phyloP scores from a whole-genome alignment of 257 asterid species.

The Nicotiana tomentosiformis region DNA sequence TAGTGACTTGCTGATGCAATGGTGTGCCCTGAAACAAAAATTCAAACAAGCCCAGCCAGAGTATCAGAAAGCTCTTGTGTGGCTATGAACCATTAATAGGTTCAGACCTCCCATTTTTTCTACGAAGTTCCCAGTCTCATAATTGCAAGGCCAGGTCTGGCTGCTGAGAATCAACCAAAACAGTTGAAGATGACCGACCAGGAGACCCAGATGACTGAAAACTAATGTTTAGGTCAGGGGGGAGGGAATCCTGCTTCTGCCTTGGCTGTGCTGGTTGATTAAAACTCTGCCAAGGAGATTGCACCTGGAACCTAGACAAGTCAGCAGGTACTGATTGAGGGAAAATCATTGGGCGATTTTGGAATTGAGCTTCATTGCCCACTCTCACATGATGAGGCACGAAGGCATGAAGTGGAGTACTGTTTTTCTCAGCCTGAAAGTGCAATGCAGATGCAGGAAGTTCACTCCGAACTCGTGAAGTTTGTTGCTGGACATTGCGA shows the following conservation, averaged over 20 bases:
- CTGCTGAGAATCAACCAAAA: constrained; percentile 84
- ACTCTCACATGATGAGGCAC: constrained; percentile 52
- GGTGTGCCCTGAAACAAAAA: background rate
- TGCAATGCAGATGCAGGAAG: constrained; percentile 39
- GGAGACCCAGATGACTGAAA: constrained; percentile 89
- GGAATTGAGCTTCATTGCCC: constrained; percentile 49
- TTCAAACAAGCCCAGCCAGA: background rate
- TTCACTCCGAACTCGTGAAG: constrained; percentile 45
- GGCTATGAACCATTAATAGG: background rate
- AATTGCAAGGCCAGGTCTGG: constrained; percentile 98
- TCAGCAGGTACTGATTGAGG: constrained; percentile 67
- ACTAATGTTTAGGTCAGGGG: constrained; percentile 87
- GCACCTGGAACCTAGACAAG: constrained; percentile 74
- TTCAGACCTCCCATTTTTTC: background rate
- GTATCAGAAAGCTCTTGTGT: background rate
- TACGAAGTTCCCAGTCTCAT: constrained; percentile 22
- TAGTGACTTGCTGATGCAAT: background rate
- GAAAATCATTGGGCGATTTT: constrained; percentile 39
- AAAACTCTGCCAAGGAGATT: constrained; percentile 49
- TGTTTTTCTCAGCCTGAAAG: constrained; percentile 38
- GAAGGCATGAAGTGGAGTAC: constrained; percentile 37
- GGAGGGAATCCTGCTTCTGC: constrained; percentile 65
- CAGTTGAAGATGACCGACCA: constrained; percentile 64
- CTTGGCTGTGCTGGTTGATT: constrained; percentile 56
- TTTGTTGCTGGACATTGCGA: constrained; percentile 45